A percentile compares a stretch with the other conserved stretches of the same genome.
These are phyloP conservation scores for Malus asiatica DNA, from an alignment of 306 rosid genomes.

Conservation along the genomic window DNA sequence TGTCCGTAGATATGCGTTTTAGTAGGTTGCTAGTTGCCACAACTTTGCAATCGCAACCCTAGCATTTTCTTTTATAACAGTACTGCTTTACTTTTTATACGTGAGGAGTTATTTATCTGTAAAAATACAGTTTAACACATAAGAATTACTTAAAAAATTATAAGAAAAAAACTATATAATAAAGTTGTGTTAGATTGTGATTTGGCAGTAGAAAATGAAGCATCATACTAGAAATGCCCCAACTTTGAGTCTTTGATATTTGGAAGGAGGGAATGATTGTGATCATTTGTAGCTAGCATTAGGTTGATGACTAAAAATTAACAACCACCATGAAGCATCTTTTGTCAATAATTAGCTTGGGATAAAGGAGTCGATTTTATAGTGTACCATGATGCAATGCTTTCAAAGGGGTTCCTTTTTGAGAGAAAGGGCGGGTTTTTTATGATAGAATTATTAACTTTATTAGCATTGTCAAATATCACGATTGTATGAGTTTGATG, in stretches of 20 bases:
- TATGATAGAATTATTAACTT: too few relatives aligned
- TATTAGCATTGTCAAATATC: too few relatives aligned
- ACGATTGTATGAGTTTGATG: too few relatives aligned
- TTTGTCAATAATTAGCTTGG: neutral
- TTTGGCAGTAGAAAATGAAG: neutral
- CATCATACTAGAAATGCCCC: neutral
- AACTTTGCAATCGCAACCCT: too few relatives aligned
- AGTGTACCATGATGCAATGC: neutral
- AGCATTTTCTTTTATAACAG: too few relatives aligned
- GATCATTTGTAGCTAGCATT: slow-evolving; percentile 1
- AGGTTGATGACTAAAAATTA: neutral
- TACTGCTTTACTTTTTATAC: too few relatives aligned
- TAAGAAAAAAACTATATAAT: too few relatives aligned
- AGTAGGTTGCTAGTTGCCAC: neutral
- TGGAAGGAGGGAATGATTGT: neutral
- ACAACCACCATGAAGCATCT: neutral
- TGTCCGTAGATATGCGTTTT: neutral
- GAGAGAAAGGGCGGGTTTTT: neutral
- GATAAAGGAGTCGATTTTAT: slow-evolving; percentile 1
- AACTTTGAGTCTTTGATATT: neutral
- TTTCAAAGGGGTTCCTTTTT: neutral
- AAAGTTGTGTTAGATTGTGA: too few relatives aligned
- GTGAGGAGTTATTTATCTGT: too few relatives aligned
- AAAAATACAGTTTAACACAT: too few relatives aligned
- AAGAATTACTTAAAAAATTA: too few relatives aligned